A percentile compares a stretch with the other conserved stretches of the same genome.
These are phyloP conservation scores for Citrus mangshanensis DNA, from an alignment of 345 rosid genomes.

Conservation along the genomic window DNA sequence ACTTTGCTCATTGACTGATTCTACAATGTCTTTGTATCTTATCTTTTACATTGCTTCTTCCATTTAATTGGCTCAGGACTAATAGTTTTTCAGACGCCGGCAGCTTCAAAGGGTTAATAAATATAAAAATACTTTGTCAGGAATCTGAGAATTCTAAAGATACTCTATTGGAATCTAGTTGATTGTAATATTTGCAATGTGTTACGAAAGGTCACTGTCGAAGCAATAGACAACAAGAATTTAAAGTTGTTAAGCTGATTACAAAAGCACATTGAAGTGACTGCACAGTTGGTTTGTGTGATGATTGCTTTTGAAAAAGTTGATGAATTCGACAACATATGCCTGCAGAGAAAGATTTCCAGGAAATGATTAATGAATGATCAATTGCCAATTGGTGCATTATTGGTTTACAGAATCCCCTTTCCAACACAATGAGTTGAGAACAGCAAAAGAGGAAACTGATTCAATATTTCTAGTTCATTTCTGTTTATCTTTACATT, in stretches of 20 bases:
- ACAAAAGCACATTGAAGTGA: not conserved
- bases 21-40: constrained; percentile 28
- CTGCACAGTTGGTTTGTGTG: not conserved
- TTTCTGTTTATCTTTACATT: constrained; percentile 10
- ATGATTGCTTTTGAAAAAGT: not conserved
- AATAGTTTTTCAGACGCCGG: constrained; percentile 19
- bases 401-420: not conserved
- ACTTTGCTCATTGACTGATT: constrained; percentile 30
- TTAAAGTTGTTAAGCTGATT: not conserved
- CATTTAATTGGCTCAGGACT: not conserved
- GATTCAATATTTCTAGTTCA: not conserved
- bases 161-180: not conserved
- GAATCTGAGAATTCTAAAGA: not conserved
- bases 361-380: not conserved
- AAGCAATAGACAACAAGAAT: not conserved
- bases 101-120: constrained; percentile 6
- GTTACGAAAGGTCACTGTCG: not conserved
- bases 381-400: not conserved
- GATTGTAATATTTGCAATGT: not conserved
- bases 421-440: not conserved
- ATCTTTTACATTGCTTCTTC: not conserved
- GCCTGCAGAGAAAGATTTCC: not conserved
- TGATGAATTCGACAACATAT: not conserved
- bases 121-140: not conserved
- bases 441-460: not conserved